Conservation (phyloP, 371 early-diverging fungal species). For the Blyttiomyces sp. region DNA sequence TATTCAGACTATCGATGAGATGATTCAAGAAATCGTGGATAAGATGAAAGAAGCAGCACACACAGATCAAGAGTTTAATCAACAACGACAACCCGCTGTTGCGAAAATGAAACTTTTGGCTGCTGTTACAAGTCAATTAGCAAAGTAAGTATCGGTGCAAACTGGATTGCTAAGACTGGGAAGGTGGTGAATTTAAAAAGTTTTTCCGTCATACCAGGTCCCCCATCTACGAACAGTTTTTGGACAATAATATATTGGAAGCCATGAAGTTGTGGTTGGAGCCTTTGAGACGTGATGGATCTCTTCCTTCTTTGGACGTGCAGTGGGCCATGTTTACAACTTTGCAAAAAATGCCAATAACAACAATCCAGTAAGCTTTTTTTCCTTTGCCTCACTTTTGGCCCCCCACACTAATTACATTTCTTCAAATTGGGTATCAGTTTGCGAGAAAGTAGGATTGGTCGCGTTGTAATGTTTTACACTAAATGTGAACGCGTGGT, state of each 20-base stretch:
- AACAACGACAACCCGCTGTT: conserved; percentile 70
- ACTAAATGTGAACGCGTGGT: conserved; percentile 82
- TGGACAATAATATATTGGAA: conserved; percentile 85
- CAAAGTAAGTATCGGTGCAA: conserved; percentile 69
- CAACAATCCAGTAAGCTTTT: conserved; percentile 57
- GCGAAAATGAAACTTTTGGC: conserved; percentile 82
- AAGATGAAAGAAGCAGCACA: conserved; percentile 81
- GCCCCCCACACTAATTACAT: not conserved
- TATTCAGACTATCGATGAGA: conserved; percentile 33
- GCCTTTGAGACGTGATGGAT: conserved; percentile 85
- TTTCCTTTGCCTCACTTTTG: not conserved
- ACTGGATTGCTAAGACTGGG: too few relatives aligned
- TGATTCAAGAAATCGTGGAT: conserved; percentile 52
- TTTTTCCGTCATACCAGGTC: conserved; percentile 5
- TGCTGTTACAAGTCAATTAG: conserved; percentile 59
- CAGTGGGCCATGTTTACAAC: conserved; percentile 79
- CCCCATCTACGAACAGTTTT: conserved; percentile 40
- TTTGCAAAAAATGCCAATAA: conserved; percentile 75
- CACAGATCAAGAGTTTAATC: conserved; percentile 73
- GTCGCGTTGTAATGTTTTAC: conserved; percentile 93
- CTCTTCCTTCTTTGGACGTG: conserved; percentile 90
- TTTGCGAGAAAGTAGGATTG: conserved; percentile 84
- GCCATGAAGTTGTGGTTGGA: conserved; percentile 90
- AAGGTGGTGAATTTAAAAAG: not conserved
- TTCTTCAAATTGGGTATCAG: conserved; percentile 2